Conservation (phyloP, 1,284 basidiomycete genomes). For the Athelia psychrophila region DNA sequence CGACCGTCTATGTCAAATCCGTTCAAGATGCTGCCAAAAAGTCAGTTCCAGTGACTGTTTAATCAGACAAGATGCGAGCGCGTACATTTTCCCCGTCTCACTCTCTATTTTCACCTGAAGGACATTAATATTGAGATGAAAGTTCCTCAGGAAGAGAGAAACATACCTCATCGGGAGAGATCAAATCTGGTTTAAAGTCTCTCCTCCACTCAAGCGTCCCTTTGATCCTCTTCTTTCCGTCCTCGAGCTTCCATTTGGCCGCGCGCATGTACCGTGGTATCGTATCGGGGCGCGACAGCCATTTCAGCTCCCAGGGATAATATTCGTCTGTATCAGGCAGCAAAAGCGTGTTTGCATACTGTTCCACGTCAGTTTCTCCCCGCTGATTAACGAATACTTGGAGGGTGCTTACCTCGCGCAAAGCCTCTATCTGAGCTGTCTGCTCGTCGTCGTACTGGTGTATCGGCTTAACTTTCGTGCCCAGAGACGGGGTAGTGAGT, state of each 20-base stretch:
- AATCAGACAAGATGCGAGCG: background rate
- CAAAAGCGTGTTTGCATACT: conserved; percentile 65
- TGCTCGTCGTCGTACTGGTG: conserved; percentile 66
- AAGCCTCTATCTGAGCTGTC: conserved; percentile 50
- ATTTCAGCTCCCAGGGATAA: conserved; percentile 71
- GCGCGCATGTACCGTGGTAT: conserved; percentile 82
- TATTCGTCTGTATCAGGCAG: conserved; percentile 71
- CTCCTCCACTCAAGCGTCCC: conserved; percentile 80
- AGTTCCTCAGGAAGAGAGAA: background rate
- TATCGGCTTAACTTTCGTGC: conserved; percentile 49
- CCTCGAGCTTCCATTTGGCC: conserved; percentile 76
- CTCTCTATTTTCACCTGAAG: conserved; percentile 64
- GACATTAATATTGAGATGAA: conserved; percentile 2
- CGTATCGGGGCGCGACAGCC: conserved; percentile 72
- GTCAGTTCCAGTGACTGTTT: background rate
- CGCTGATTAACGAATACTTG: background rate
- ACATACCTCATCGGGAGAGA: conserved; percentile 69
- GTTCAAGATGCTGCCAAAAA: conserved; percentile 57
- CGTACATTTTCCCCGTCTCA: conserved; percentile 85
- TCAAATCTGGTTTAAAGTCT: conserved; percentile 80
- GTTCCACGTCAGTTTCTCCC: conserved; percentile 2
- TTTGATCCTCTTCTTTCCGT: conserved; percentile 76
- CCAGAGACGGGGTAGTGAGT: conserved; percentile 40
- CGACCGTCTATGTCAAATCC: conserved; percentile 83
- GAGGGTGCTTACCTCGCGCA: conserved; percentile 51